These are phyloP conservation scores for Picochlorum sp. DNA, from an alignment of 139 green algal genomes.

Conservation along the genomic window DNA sequence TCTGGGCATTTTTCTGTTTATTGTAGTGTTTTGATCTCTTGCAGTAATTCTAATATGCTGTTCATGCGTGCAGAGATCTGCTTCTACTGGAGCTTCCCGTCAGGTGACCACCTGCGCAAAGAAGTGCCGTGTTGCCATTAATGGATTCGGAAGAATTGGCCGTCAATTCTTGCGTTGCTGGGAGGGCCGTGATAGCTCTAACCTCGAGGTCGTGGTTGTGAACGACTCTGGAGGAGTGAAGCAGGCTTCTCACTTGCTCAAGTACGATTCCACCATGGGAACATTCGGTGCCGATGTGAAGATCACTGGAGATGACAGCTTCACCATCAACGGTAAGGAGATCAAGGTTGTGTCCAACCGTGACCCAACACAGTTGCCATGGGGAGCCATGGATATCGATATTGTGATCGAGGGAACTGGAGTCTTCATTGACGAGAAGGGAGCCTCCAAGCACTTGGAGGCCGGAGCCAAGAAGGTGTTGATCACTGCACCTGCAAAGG, in stretches of 20 bases:
- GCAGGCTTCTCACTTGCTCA: conserved; percentile 96
- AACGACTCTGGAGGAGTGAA: conserved; percentile 97
- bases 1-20: too few relatives aligned
- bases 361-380: conserved; percentile 92
- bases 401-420: conserved; percentile 98
- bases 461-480: conserved; percentile 98
- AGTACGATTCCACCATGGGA: conserved; percentile 98
- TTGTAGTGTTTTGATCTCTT: neutral
- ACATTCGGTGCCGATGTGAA: conserved; percentile 93
- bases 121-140: conserved; percentile 97
- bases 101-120: conserved; percentile 55
- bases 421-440: conserved; percentile 83
- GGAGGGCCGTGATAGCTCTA: conserved; percentile 54
- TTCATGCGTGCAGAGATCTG: conserved; percentile 7
- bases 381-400: conserved; percentile 81
- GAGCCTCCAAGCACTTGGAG: conserved; percentile 84
- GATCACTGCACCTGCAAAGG: conserved; percentile 99
- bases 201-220: conserved; percentile 70
- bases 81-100: conserved; percentile 11
- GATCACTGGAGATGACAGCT: conserved; percentile 76
- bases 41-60: neutral
- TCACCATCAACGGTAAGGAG: conserved; percentile 90
- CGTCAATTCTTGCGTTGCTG: conserved; percentile 88
- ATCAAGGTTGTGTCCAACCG: conserved; percentile 91
- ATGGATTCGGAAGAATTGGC: conserved; percentile 97